Evolutionary conservation across 1,139 yeast genomes (phyloP).

Genomic region (Kodamaea plutei): DNA sequence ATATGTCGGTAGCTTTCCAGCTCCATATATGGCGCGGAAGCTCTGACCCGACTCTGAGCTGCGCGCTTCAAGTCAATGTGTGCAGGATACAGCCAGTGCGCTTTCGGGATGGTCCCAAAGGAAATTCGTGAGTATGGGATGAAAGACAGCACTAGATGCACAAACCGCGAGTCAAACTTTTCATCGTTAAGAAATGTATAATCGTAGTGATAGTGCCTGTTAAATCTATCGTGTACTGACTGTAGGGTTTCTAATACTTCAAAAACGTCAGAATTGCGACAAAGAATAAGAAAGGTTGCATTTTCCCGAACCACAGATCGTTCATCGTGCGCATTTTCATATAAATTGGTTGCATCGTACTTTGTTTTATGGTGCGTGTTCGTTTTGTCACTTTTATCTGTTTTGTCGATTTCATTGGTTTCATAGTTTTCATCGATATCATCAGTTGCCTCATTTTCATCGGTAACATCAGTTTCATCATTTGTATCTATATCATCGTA

Average conservation of each 20-base stretch:
- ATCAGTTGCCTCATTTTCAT: too few relatives aligned
- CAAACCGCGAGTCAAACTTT: constrained; percentile 26
- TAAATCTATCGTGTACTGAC: constrained; percentile 17
- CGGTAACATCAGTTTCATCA: too few relatives aligned
- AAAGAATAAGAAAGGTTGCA: constrained; percentile 13
- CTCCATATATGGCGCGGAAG: constrained; percentile 20
- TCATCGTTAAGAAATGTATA: constrained; percentile 35
- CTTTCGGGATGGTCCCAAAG: constrained; percentile 27
- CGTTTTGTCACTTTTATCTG: too few relatives aligned
- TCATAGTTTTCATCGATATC: too few relatives aligned
- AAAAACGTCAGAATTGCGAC: constrained; percentile 13
- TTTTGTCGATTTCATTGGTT: too few relatives aligned
- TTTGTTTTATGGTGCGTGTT: too few relatives aligned
- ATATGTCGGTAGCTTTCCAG: constrained; percentile 34
- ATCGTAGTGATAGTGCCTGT: constrained; percentile 24
- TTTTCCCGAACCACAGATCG: too few relatives aligned
- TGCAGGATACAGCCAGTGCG: constrained; percentile 32
- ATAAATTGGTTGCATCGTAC: too few relatives aligned
- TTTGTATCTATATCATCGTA: too few relatives aligned
- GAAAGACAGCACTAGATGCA: constrained; percentile 17
- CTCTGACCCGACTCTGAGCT: constrained; percentile 7
- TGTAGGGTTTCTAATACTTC: constrained; percentile 16
- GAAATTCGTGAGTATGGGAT: constrained; percentile 22
- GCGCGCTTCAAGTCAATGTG: constrained; percentile 25
- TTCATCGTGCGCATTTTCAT: too few relatives aligned